Evolutionary conservation across 148 eudicot genomes (phyloP).

Genomic region (Suaeda aralocaspica): DNA sequence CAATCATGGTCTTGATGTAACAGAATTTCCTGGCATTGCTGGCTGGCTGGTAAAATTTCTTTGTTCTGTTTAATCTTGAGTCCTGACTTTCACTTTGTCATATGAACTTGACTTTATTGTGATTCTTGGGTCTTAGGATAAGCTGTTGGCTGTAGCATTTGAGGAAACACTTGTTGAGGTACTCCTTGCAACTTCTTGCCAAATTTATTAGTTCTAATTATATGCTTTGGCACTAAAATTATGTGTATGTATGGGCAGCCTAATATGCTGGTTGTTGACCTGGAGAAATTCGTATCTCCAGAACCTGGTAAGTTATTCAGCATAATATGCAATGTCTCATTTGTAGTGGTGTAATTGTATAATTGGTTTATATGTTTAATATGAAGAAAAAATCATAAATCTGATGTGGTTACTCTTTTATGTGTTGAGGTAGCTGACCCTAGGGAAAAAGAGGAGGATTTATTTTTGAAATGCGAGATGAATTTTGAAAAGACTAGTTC

Average conservation of each 20-base stretch:
- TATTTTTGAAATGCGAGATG: no score
- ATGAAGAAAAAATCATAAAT: neutral
- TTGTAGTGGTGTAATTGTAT: neutral
- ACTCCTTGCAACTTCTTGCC: slow-evolving; percentile 12
- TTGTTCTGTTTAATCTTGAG: neutral
- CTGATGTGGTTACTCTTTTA: neutral
- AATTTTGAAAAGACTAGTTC: no score
- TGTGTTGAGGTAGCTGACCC: neutral
- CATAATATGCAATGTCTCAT: neutral
- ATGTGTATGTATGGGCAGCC: slow-evolving; percentile 53
- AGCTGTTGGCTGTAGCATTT: slow-evolving; percentile 75
- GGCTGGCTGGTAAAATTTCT: slow-evolving; percentile 63
- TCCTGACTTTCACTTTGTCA: neutral
- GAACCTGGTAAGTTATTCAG: slow-evolving; percentile 52
- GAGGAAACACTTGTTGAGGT: slow-evolving; percentile 99
- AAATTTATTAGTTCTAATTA: neutral
- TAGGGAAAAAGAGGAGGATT: neutral
- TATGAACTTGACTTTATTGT: neutral
- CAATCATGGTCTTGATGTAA: slow-evolving; percentile 84
- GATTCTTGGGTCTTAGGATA: slow-evolving; percentile 48
- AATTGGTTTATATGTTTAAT: neutral
- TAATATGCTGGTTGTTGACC: slow-evolving; percentile 88
- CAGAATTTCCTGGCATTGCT: slow-evolving; percentile 91
- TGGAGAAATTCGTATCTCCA: slow-evolving; percentile 81
- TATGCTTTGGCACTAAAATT: neutral